Evolutionary conservation across 805 yeast species (phyloP), one percentile per base, ranked within the genome.

Genomic region (Wickerhamiella brachini): DNA sequence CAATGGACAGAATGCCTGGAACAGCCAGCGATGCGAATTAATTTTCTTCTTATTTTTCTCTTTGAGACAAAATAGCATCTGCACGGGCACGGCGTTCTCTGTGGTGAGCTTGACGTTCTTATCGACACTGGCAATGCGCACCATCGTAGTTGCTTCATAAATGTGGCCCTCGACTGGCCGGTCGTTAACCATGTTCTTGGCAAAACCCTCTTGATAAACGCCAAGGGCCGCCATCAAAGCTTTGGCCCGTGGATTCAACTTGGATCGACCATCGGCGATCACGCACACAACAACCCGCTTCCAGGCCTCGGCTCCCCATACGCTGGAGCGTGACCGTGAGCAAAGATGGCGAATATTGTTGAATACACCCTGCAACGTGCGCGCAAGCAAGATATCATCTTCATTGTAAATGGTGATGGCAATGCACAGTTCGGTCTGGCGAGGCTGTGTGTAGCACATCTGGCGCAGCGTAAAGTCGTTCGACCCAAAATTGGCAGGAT

Each of bases 271-370:
- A 68, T 90, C 98, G 53, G 89, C 83, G 13, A 90, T 89, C 29
- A 90, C 78, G 57, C 86, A 79, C 18, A 93, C 93, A 10, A 87
- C 95, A 34, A 90, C 80, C 62, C 87, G 90, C 59, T 89, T 87
- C 97, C 97, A 90, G 0, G 95, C 80, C 52, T 86, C 95, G 44
- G 79, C 79, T n/a, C 97, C 97, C 98, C 98, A 90, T 1, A 80
- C 75, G 13, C 78, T 75, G 1, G 85, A 78, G 20, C 72, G 65
- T 54, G 80, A 75, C 31, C 81, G 72, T 54, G 84, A 75, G 49
- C 80, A 75, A 61, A 93, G 72, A 64, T 88, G 81, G 55, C 79
- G 74, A 56, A 90, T 83, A 65, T 93, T 90, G 53, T 85, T 85
- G 70, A 90, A 86, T 12, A 87, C 85, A 57, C 97, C 97, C 62